Evolutionary conservation across 140 eudicot species (phyloP), one percentile per base, ranked within the genome.

Genomic region (Oenanthe javanica): DNA sequence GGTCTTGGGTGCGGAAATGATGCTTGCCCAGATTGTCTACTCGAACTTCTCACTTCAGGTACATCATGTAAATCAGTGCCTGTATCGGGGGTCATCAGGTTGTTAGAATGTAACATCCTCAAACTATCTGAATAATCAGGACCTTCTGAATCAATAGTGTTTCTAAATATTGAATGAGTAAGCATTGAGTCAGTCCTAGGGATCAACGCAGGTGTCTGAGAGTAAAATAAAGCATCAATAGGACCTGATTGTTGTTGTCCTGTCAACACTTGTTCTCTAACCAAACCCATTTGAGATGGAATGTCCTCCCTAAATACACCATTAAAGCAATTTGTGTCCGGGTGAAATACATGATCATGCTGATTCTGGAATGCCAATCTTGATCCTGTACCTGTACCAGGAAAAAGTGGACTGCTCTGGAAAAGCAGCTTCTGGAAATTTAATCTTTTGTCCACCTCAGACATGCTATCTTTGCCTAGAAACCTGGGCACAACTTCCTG

Each of bases 291-390:
- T 69, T 81, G 85, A 79, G 84, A 78, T 55, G 77, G 74, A 72
- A 71, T 54, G 79, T 78, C 83, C 27, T 80, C 75, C 49, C 88
- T 91, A 31, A 31, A 31, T 31, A 31, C 31, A 31, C 31, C 31
- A 67, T 79, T 84, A 54, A 89, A 86, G 54, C 94, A 90, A n/a
- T 82, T 88, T 63, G 85, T 86, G 80, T 77, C 80, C 21, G 79
- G 75, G 13, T 87, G 86, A 84, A 77, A 74, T 52, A 81, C 18
- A 38, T 66, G 9, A 51, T 80, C 75, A 43, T 76, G 79, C 70
- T 51, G 85, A 51, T 79, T 46, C 78, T 78, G 88, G 45, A 77
- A 51, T 40, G 83, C 6, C 2, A 76, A 14, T 46, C 72, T 82
- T 1, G 82, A 31, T 31, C 64, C 77, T 43, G 79, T 75, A 40